phyloP scores from a whole-genome alignment of 2,329 filamentous ascomycete species.

The Pyrenochaeta sp. region DNA sequence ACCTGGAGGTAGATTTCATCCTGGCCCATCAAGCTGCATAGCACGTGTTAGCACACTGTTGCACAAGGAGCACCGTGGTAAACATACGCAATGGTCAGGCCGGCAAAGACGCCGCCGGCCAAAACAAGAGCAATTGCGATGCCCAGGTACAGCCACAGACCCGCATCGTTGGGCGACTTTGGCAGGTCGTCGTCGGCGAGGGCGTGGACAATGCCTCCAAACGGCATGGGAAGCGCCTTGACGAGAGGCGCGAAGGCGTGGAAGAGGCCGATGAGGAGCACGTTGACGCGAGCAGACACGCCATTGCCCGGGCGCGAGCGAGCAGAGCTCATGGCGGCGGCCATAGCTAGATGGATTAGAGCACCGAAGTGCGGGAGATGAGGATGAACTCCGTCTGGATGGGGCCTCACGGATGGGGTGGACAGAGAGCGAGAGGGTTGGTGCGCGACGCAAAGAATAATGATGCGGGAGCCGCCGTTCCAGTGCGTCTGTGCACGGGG shows the following conservation, averaged over 20 bases:
- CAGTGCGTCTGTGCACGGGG: constrained; percentile 2
- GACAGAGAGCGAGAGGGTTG: constrained; percentile 4
- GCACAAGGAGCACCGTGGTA: constrained; percentile 4
- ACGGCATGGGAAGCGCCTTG: constrained; percentile 43
- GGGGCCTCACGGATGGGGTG: constrained; percentile 6
- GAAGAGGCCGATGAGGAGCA: constrained; percentile 39
- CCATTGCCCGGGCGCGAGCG: constrained; percentile 39
- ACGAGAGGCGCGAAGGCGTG: constrained; percentile 44
- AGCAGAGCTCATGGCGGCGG: constrained; percentile 38
- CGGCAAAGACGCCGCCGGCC: constrained; percentile 90
- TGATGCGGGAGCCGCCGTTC: constrained; percentile 8
- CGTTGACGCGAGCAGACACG: constrained; percentile 36
- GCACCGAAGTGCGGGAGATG: constrained; percentile 15
- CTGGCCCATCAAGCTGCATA: constrained; percentile 68
- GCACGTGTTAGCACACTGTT: constrained; percentile 35
- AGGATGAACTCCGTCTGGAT: constrained; percentile 7
- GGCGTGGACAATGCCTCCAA: constrained; percentile 30
- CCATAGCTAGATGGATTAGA: constrained; percentile 29
- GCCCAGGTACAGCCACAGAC: constrained; percentile 81
- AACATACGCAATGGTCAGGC: constrained; percentile 84
- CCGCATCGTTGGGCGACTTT: constrained; percentile 62
- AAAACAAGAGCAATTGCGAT: constrained; percentile 84
- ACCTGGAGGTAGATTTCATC: constrained; percentile 98
- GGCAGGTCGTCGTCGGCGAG: constrained; percentile 42
- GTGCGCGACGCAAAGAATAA: constrained; percentile 18